Percentiles rank a stretch among this genome's conserved stretches.
Evolutionary conservation across 2,329 filamentous ascomycete genomes (phyloP).

Genomic region (Aschersonia sp.): DNA sequence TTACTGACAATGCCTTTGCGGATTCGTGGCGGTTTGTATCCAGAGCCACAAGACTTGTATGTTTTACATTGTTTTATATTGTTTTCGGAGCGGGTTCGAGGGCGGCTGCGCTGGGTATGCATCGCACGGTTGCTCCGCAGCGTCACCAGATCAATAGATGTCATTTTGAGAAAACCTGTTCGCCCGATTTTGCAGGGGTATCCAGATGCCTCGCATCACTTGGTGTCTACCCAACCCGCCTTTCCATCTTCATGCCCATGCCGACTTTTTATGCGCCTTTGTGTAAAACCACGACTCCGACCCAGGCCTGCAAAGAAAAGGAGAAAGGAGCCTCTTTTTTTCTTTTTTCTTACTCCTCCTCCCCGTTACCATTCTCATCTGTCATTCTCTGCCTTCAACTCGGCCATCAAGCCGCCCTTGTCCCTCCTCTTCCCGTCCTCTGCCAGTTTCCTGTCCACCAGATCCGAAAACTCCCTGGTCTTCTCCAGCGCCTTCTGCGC

Average conservation of each 20-base stretch:
- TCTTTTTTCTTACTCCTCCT: too few species aligned
- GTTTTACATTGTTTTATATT: background rate
- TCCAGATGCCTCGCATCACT: background rate
- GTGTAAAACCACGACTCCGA: background rate
- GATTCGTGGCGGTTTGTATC: background rate
- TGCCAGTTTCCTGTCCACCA: conserved; percentile 59
- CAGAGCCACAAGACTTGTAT: background rate
- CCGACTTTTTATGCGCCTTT: background rate
- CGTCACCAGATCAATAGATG: too few species aligned
- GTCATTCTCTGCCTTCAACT: conserved; percentile 73
- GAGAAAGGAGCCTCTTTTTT: conserved; percentile 2
- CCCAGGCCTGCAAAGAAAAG: background rate
- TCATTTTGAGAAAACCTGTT: too few species aligned
- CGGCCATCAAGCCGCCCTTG: conserved; percentile 63
- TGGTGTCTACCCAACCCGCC: too few species aligned
- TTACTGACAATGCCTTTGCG: background rate
- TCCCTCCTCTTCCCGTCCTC: conserved; percentile 68
- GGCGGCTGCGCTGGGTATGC: too few species aligned
- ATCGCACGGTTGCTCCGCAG: too few species aligned
- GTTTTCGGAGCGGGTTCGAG: background rate
- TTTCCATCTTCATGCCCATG: too few species aligned
- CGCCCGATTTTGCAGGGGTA: background rate
- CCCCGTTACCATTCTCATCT: conserved; percentile 22
- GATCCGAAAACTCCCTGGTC: conserved; percentile 62
- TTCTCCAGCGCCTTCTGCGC: conserved; percentile 61